Evolutionary conservation across 2,329 filamentous ascomycete species (phyloP), one percentile per base, ranked within the genome.

Genomic region (Zymoseptoria crescenta): DNA sequence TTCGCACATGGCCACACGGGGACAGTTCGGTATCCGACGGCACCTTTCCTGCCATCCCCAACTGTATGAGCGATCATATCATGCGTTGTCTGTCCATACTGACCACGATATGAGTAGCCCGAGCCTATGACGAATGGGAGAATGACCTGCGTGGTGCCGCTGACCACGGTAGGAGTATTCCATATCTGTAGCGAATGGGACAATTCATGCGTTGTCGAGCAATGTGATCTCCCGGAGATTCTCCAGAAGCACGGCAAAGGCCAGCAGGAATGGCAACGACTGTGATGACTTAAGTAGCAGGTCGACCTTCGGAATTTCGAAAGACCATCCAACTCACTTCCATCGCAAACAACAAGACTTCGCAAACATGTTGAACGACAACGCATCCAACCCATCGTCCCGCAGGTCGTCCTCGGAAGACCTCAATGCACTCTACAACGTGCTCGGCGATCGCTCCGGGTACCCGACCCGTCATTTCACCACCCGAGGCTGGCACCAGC

Each of bases 351-450:
- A 19, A 20, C 16, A 35, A 54, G 4, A n/a, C 27, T 41, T 1
- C 9, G 9, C 30, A 41, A 41, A 10, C 30, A 41, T 41, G 30
- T 9, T 41, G 30, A 13, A 9, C 30, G 30, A 41, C 30, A 41
- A 41, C 30, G 30, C 30, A 13, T 41, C 30, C 30, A 41, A 41
- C 30, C 24, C n/a, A 8, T 54, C 52, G 16, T 54, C 52, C 29
- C 52, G 52, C 19, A 54, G 52, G 52, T 54, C 52, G 19, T 54
- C 52, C 29, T 35, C 41, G 29, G 41, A 29, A 19, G 52, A 54
- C 81, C 57, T 78, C 77, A 67, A 84, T 80, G 62, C 91, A 76
- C 56, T 80, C 79, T 72, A 94, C 76, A 60, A 96, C 88, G 68
- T 85, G 80, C 60, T 79, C 78, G 8, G 91, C 90, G 7, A 95